Evolutionary conservation across 768 basidiomycete species (phyloP), one percentile per base, ranked within the genome.

Genomic region (Mycena pura): DNA sequence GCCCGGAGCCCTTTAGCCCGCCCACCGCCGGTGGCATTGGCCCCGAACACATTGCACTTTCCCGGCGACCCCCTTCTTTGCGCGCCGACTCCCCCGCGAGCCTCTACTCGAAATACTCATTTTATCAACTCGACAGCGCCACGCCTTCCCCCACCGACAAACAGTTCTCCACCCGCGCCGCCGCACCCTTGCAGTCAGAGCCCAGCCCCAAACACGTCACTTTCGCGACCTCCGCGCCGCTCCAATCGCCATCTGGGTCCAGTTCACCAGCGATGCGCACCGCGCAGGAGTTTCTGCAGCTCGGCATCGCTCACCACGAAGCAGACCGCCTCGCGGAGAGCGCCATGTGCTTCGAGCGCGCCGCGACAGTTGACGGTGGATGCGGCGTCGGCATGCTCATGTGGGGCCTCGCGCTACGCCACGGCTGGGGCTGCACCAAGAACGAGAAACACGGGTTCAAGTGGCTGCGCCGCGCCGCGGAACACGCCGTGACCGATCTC

Each of bases 371-470:
- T 61, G 76, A 80, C 49, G 93, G 93, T 1, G 95, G 93, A 2
- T 94, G 91, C 69, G 90, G 89, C 2, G 87, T 93, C 5, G 95
- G 95, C 17, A 95, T 95, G 93, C 74, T 96, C 60, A 93, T 96
- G 91, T 95, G 91, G 84, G 95, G 94, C 0, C 77, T 96, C 39
- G 80, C 92, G 28, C 76, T 95, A 68, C 80, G 94, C 50, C 92
- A 94, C 71, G 94, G 93, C 2, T 96, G 95, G 94, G 95, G 94
- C 3, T 87, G 88, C 65, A 76, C 82, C 70, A 88, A 90, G 82
- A 86, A 93, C 67, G 92, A 95, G 73, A 85, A 82, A 72, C 75
- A 78, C 36, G 94, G 86, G 9, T 96, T 95, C 75, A 85, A 84
- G 69, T 96, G 93, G 92, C 75, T 96, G 63, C 82, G 86, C 60